phyloP scores from a whole-genome alignment of 2,329 filamentous ascomycete genomes.

The Acrocalymma vagum region DNA sequence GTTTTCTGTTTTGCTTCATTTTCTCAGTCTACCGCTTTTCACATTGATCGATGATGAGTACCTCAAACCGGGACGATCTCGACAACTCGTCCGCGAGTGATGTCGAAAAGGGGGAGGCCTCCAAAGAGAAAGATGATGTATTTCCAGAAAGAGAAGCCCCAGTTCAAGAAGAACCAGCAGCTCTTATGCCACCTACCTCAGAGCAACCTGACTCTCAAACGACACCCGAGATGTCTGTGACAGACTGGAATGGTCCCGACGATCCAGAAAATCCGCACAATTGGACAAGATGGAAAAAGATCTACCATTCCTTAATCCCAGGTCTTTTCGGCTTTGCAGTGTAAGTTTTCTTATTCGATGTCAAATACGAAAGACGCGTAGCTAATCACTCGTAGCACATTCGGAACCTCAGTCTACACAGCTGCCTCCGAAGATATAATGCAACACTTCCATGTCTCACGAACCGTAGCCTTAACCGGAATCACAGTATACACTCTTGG shows the following conservation, averaged over 20 bases:
- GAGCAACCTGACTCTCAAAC: neutral
- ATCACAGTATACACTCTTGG: constrained; percentile 69
- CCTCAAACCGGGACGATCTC: too few species aligned
- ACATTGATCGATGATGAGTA: too few species aligned
- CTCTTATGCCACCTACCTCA: neutral
- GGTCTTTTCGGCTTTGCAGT: constrained; percentile 47
- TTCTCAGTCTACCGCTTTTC: too few species aligned
- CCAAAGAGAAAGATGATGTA: constrained; percentile 2
- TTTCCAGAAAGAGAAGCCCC: too few species aligned
- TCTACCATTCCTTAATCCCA: constrained; percentile 44
- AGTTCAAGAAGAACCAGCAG: constrained; percentile 2
- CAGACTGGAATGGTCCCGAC: constrained; percentile 43
- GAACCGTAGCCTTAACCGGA: constrained; percentile 66
- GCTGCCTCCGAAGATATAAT: constrained; percentile 58
- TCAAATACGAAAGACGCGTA: neutral
- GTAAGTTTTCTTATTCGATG: constrained; percentile 25
- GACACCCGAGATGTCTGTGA: neutral
- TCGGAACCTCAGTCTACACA: constrained; percentile 64
- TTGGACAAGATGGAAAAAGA: constrained; percentile 41
- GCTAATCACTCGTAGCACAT: constrained; percentile 51
- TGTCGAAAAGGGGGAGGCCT: constrained; percentile 8
- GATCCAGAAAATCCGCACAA: constrained; percentile 51
- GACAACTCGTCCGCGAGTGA: constrained; percentile 3
- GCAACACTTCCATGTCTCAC: constrained; percentile 62
- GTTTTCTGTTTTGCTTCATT: too few species aligned